phyloP scores from a whole-genome alignment of 345 rosid genomes.

The Xanthoceras sorbifolium region DNA sequence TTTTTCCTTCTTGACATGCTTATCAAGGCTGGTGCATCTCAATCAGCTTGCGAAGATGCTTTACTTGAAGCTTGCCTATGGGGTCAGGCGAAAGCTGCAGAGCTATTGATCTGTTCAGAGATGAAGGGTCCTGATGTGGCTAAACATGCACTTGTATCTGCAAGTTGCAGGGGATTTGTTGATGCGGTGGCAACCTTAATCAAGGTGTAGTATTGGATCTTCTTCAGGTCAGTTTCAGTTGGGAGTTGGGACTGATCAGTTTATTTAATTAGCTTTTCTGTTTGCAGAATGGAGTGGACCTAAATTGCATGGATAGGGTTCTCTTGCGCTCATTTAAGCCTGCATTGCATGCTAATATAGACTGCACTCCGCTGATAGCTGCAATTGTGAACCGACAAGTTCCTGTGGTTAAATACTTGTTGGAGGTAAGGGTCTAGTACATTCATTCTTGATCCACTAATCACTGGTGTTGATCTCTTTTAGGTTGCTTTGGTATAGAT shows the following conservation, averaged over 20 bases:
- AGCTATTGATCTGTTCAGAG: constrained; percentile 37
- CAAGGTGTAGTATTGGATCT: constrained; percentile 24
- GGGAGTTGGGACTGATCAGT: neutral
- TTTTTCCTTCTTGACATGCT: constrained; percentile 37
- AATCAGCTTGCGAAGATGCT: constrained; percentile 37
- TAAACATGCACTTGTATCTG: constrained; percentile 37
- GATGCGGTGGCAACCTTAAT: constrained; percentile 28
- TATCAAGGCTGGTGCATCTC: constrained; percentile 44
- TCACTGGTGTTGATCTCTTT: neutral
- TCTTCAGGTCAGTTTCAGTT: neutral
- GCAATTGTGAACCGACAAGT: constrained; percentile 41
- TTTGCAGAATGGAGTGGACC: constrained; percentile 36
- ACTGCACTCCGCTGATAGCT: constrained; percentile 38
- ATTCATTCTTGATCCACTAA: neutral
- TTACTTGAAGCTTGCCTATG: constrained; percentile 39
- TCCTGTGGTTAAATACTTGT: constrained; percentile 32
- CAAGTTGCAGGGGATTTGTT: constrained; percentile 36
- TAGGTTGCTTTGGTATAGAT: neutral
- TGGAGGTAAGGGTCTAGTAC: constrained; percentile 27
- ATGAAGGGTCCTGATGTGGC: constrained; percentile 37
- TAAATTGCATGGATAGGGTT: constrained; percentile 23
- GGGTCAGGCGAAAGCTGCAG: constrained; percentile 35
- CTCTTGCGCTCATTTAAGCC: constrained; percentile 35
- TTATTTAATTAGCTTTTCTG: neutral
- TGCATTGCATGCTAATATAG: constrained; percentile 35